A percentile compares a stretch with the other conserved stretches of the same genome.
Conservation (phyloP, 2,329 filamentous ascomycete species). For the Botryotinia calthae region DNA sequence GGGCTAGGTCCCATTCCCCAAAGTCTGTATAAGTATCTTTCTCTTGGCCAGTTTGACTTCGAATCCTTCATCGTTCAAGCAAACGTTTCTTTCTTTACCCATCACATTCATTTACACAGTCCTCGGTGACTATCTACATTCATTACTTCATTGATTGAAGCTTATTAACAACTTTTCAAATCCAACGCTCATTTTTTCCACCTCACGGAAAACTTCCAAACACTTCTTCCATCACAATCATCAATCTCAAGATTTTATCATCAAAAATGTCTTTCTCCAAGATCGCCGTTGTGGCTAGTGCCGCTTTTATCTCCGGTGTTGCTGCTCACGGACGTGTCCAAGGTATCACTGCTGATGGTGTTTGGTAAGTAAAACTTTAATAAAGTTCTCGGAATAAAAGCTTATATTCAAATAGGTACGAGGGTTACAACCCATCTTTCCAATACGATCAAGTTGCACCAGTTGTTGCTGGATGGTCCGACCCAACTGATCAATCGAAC, state of each 20-base stretch:
- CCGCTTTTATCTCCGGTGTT: conserved; percentile 13
- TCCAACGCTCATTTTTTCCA: conserved; percentile 5
- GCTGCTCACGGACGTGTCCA: conserved; percentile 16
- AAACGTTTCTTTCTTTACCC: conserved; percentile 15
- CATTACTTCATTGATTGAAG: conserved; percentile 23
- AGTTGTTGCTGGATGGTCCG: conserved; percentile 53
- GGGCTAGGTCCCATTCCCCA: background rate
- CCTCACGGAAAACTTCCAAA: background rate
- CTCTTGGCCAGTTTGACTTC: background rate
- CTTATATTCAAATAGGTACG: conserved; percentile 9
- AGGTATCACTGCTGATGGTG: conserved; percentile 13
- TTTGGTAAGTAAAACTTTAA: conserved; percentile 9
- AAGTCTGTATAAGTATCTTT: conserved; percentile 18
- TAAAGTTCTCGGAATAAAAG: background rate
- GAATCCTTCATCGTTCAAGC: conserved; percentile 9
- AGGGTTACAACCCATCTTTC: conserved; percentile 17
- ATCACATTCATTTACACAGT: conserved; percentile 21
- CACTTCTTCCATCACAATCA: background rate
- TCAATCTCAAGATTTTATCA: background rate
- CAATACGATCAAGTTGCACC: conserved; percentile 35
- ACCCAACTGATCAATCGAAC: conserved; percentile 47
- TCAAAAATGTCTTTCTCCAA: conserved; percentile 21
- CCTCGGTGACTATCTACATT: conserved; percentile 16
- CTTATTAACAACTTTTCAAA: background rate
- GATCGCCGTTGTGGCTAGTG: conserved; percentile 16